Conservation (phyloP, 2,329 filamentous ascomycete species). For the Botrytis porri region DNA sequence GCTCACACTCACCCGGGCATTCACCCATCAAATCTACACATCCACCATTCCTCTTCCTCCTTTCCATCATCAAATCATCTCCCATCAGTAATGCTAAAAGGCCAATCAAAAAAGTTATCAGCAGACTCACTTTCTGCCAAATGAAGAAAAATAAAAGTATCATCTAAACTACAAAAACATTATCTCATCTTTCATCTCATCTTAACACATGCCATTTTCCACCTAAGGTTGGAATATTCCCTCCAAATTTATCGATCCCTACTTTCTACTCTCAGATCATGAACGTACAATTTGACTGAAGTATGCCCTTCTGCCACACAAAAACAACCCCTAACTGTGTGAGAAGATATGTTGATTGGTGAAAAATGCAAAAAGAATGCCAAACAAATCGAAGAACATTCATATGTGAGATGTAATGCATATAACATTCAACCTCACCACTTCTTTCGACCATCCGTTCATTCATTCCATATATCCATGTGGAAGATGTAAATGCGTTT, state of each 20-base stretch:
- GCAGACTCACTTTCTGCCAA: background rate
- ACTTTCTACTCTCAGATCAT: background rate
- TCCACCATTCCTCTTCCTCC: too few relatives aligned
- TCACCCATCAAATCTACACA: background rate
- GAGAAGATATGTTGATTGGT: background rate
- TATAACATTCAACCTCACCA: constrained; percentile 7
- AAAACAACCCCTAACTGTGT: background rate
- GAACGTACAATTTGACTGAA: background rate
- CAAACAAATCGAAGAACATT: background rate
- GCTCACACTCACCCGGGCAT: background rate
- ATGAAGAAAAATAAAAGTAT: background rate
- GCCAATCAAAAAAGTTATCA: background rate
- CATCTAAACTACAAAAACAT: constrained; percentile 16
- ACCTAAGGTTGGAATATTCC: background rate
- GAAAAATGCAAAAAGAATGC: constrained; percentile 5
- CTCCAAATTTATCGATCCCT: background rate
- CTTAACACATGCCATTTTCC: background rate
- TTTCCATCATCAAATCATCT: background rate
- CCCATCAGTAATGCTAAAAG: background rate
- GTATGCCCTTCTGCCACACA: background rate
- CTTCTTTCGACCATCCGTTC: background rate
- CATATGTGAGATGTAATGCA: constrained; percentile 10
- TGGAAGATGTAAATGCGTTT: constrained; percentile 8
- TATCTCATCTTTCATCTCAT: constrained; percentile 9
- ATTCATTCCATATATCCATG: constrained; percentile 1